A percentile compares a stretch with the other conserved stretches of the same genome.
phyloP scores from a whole-genome alignment of 176 grass and related monocot genomes.

The Eleusine indica region DNA sequence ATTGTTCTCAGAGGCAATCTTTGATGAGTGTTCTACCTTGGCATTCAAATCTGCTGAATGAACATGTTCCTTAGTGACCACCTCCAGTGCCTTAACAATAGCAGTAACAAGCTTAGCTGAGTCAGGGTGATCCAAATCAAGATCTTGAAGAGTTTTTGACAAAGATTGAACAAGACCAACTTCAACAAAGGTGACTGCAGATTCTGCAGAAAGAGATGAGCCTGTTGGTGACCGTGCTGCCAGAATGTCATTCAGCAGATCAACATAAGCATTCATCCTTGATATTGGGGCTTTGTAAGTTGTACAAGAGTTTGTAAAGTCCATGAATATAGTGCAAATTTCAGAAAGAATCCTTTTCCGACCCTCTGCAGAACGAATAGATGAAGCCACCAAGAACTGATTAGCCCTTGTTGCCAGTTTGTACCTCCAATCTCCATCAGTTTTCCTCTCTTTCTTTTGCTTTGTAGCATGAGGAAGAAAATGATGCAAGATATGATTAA shows the following conservation, averaged over 20 bases:
- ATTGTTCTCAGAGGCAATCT: slow-evolving; percentile 56
- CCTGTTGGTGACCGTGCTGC: slow-evolving; percentile 94
- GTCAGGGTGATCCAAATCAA: slow-evolving; percentile 91
- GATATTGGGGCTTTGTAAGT: slow-evolving; percentile 55
- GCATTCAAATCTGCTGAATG: slow-evolving; percentile 65
- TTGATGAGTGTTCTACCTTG: slow-evolving; percentile 67
- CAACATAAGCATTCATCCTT: slow-evolving; percentile 83
- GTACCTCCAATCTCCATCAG: slow-evolving; percentile 93
- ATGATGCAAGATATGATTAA: slow-evolving; percentile 82
- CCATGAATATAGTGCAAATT: slow-evolving; percentile 69
- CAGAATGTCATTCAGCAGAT: slow-evolving; percentile 95
- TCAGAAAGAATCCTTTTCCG: slow-evolving; percentile 95
- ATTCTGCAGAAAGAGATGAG: slow-evolving; percentile 82
- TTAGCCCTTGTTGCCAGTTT: slow-evolving; percentile 84
- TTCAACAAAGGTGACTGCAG: slow-evolving; percentile 85
- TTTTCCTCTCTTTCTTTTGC: slow-evolving; percentile 92
- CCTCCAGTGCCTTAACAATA: slow-evolving; percentile 86
- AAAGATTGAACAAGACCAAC: slow-evolving; percentile 76
- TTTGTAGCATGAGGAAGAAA: slow-evolving; percentile 73
- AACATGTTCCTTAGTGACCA: slow-evolving; percentile 92
- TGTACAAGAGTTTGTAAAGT: slow-evolving; percentile 61
- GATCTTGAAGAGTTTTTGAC: slow-evolving; percentile 69
- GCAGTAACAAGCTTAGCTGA: slow-evolving; percentile 87
- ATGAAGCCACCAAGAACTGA: slow-evolving; percentile 95
- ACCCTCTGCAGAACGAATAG: slow-evolving; percentile 81